Percentiles rank a stretch among this genome's conserved stretches.
Conservation (phyloP, 169 alveolate genomes). For the Cryptosporidium tyzzeri region DNA sequence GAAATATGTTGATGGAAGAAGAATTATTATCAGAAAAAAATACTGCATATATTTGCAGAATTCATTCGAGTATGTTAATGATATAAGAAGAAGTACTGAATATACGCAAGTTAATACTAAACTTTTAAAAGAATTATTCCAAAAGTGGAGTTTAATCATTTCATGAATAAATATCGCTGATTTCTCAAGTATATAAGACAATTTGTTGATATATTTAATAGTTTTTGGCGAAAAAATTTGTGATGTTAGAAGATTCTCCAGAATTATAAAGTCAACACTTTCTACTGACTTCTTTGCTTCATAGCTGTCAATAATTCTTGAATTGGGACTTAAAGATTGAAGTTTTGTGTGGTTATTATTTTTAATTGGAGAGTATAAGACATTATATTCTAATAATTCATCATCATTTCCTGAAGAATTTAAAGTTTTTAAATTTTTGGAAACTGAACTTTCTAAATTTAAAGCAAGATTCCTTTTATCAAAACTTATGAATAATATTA, state of each 20-base stretch:
- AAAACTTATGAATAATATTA: slow-evolving; percentile 1
- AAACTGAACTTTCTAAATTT: slow-evolving; percentile 8
- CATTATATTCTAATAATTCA: background rate
- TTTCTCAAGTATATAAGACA: background rate
- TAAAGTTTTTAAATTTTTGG: background rate
- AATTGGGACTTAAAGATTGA: background rate
- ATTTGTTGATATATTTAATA: slow-evolving; percentile 7
- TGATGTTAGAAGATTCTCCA: slow-evolving; percentile 30
- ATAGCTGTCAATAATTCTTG: background rate
- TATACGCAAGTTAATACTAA: background rate
- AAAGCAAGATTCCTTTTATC: slow-evolving; percentile 8
- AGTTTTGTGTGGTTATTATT: background rate
- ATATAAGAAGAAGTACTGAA: slow-evolving; percentile 1
- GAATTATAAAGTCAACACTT: slow-evolving; percentile 5
- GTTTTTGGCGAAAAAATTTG: slow-evolving; percentile 19
- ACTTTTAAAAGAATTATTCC: slow-evolving; percentile 38
- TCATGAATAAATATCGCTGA: background rate
- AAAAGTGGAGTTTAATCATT: slow-evolving; percentile 17
- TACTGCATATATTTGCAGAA: slow-evolving; percentile 33
- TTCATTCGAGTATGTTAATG: slow-evolving; percentile 17
- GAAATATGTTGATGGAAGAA: slow-evolving; percentile 9
- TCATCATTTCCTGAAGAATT: background rate
- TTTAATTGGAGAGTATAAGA: background rate
- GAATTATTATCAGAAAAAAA: slow-evolving; percentile 1
- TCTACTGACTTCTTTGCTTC: background rate